These are phyloP conservation scores for Drosera capensis DNA, from an alignment of 148 eudicot genomes.

Conservation along the genomic window DNA sequence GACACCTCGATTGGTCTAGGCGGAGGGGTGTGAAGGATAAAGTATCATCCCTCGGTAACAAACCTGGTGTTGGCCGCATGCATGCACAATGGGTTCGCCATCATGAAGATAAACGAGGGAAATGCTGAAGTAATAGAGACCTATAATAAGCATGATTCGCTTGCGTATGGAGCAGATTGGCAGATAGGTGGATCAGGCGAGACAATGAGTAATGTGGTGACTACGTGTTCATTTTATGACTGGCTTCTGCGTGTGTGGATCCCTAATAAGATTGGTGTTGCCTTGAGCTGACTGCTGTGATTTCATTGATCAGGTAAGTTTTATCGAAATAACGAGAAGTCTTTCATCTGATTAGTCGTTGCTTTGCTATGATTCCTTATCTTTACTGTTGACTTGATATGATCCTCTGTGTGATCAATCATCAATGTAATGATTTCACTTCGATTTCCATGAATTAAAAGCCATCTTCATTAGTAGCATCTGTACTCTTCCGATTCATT, in stretches of 20 bases:
- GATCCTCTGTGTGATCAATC: no score
- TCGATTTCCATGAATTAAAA: no score
- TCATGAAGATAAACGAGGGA: conserved; percentile 34
- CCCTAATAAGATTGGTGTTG: conserved; percentile 24
- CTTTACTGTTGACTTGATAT: no score
- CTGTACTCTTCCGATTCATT: no score
- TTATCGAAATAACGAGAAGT: no score
- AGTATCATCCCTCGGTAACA: conserved; percentile 48
- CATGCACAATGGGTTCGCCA: conserved; percentile 90
- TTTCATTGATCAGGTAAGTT: no score
- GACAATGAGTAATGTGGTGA: conserved; percentile 28
- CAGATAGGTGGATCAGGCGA: conserved; percentile 31
- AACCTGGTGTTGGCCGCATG: conserved; percentile 67
- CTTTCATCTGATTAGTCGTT: no score
- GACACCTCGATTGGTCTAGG: conserved; percentile 58
- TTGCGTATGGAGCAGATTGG: conserved; percentile 99
- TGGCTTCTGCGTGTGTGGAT: conserved; percentile 66
- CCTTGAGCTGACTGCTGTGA: neutral
- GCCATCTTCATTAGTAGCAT: no score
- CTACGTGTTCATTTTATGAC: conserved; percentile 96
- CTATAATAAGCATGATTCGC: conserved; percentile 56
- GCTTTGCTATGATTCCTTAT: no score
- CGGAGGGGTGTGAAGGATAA: conserved; percentile 97
- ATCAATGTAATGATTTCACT: no score
- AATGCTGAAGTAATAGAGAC: conserved; percentile 45